Evolutionary conservation across 140 eudicot species (phyloP), one percentile per base, ranked within the genome.

Genomic region (Stevia rebaudiana): DNA sequence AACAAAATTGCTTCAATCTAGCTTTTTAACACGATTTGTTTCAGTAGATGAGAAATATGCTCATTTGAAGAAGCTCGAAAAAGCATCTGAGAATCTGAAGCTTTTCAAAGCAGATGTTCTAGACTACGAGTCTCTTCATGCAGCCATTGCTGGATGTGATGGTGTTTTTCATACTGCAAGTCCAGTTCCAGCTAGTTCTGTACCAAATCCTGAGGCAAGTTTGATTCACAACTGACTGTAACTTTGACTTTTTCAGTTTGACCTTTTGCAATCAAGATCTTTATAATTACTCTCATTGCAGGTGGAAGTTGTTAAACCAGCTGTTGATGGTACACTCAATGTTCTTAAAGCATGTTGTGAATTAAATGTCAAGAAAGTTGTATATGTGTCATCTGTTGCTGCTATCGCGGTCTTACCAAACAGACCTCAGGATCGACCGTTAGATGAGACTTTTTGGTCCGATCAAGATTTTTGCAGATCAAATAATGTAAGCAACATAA

Each of bases 361-460:
- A 81, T 85, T 83, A 54, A 74, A 75, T 46, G 84, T 89, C 12
- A 80, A 67, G 69, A 81, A 85, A 56, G 87, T 79, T 49, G 87
- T 89, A 21, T 57, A 71, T 61, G 97, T 90, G 7, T 90, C 97
- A 0, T 90, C 97, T 25, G 82, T 42, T 25, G 85, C 85, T 67
- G 97, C 97, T 18, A 15, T 86, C 40, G 17, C 11, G 25, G 33
- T 86, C 76, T 58, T 75, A 46, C 97, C 97, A 15, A 57, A 84
- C 22, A 72, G 78, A 84, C 89, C 92, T 25, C 54, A 63, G 41
- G 94, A 74, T 73, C 79, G 74, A 65, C 79, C 80, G 7, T 57
- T 72, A 72, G 95, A 89, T 50, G 97, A 89, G 81, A 83, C 61
- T 70, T 89, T 86, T 63, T 89, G 97, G 97, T 89, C 97, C 16